These are phyloP conservation scores for Carnegiea gigantea DNA, from an alignment of 179 eudicot genomes.

Conservation along the genomic window DNA sequence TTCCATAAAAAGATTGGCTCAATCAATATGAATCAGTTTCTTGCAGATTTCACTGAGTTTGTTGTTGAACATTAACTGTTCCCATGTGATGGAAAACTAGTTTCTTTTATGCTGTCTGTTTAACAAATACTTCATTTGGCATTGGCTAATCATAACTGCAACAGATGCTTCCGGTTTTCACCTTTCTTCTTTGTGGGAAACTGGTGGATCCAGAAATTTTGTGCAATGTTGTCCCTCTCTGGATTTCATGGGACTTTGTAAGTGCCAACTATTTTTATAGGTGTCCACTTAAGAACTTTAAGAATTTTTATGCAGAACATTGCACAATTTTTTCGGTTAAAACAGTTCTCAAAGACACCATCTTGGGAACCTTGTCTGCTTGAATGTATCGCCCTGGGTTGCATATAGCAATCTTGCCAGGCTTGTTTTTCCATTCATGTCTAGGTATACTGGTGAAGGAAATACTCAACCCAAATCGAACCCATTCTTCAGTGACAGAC, in stretches of 20 bases:
- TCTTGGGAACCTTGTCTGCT: too few relatives aligned
- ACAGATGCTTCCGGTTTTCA: background rate
- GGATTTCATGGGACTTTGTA: background rate
- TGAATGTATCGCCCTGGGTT: background rate
- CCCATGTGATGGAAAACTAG: background rate
- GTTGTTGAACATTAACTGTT: background rate
- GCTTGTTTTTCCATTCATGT: background rate
- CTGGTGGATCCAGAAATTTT: background rate
- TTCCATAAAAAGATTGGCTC: background rate
- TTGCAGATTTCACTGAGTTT: slow-evolving; percentile 1
- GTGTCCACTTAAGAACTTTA: too few relatives aligned
- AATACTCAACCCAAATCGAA: background rate
- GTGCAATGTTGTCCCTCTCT: background rate
- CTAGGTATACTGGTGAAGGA: background rate
- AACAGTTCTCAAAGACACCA: too few relatives aligned
- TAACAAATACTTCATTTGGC: background rate
- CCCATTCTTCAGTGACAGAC: background rate
- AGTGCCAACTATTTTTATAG: too few relatives aligned
- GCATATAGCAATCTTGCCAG: background rate
- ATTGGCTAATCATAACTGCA: background rate
- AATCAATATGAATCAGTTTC: slow-evolving; percentile 6
- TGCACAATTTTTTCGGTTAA: too few relatives aligned
- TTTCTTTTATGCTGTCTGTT: background rate
- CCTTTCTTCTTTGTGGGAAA: background rate
- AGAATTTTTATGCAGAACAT: too few relatives aligned